Evolutionary conservation across 345 rosid genomes (phyloP), one percentile per base, ranked within the genome.

Genomic region (Schrenkiella parvula): DNA sequence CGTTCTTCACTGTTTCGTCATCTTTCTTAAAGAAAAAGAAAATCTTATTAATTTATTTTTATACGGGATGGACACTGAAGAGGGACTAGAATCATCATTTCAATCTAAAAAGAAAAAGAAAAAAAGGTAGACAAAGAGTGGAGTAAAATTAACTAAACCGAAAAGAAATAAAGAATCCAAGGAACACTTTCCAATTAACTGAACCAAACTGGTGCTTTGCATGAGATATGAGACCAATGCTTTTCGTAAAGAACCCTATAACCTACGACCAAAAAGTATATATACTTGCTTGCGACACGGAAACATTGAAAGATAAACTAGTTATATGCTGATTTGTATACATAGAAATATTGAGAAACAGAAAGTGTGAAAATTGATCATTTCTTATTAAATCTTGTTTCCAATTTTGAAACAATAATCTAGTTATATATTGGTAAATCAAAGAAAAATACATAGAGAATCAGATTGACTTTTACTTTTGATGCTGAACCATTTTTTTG

Each of bases 271-370:
- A 50, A 42, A 68, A 75, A 61, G 66, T 25, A 52, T 42, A 60
- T 60, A 64, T 66, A 66, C 73, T 74, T 74, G 78, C 62, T 74
- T 74, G 73, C 62, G 50, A 50, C 78, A 22, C 52, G 73, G 78
- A 66, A 74, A 74, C 78, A 66, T 38, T 39, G 2, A 29, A 35
- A 58, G 4, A 44, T 73, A 58, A 37, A 65, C 17, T 46, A 64
- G 56, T 57, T 37, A 47, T 66, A 57, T 39, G 6, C 64, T 26
- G 12, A 60, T 15, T 70, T n/a, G n/a, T n/a, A n/a, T n/a, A n/a
- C n/a, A n/a, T 38, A 38, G 42, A 11, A 47, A 41, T 21, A 21
- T 21, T 22, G n/a, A 47, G 28, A 47, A 31, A 6, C 11, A 41
- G 38, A 34, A 34, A n/a, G n/a, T n/a, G n/a, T 34, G 12, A 34